Evolutionary conservation across 441 rosid species (phyloP), one percentile per base, ranked within the genome.

Genomic region (Dalechampia spathulata): DNA sequence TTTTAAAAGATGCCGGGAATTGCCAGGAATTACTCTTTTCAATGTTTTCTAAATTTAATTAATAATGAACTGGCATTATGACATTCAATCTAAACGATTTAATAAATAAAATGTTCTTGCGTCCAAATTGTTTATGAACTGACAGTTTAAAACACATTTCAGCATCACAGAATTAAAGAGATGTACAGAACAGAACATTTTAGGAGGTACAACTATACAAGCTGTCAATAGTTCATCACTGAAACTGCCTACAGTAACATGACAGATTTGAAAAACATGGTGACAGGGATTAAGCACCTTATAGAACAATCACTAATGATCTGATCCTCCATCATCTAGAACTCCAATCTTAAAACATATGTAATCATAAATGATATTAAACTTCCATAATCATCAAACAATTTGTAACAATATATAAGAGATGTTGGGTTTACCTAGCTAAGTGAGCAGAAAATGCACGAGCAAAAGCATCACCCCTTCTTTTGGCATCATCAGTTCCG

Each of bases 381-480:
- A 38, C n/a, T n/a, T n/a, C n/a, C n/a, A n/a, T n/a, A n/a, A n/a
- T n/a, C n/a, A n/a, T n/a, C n/a, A n/a, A n/a, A n/a, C n/a, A n/a
- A n/a, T n/a, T n/a, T n/a, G 6, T 28, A 40, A 49, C 22, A 26
- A 12, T 15, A 49, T n/a, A 27, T 15, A 56, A 2, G 19, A 39
- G 56, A 28, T 39, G 27, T 56, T 26, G 23, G 26, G 36, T 15
- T 9, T 64, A 93, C 99, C 99, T 83, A 44, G 96, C 95, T 79
- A 93, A 75, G 78, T 90, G 99, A 68, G 99, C 99, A 68, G 97
- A 90, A 75, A 93, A 93, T 49, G 97, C 97, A 73, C 90, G 86
- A 62, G 96, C 97, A 77, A 93, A 93, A 67, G 99, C 99, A 66
- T 93, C 97, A 22, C 99, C 99, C 61, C 97, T 86, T 74, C 94